Evolutionary conservation across 192 early-diverging fungal species (phyloP).

Genomic region (Jimgerdemannia flammicorona): DNA sequence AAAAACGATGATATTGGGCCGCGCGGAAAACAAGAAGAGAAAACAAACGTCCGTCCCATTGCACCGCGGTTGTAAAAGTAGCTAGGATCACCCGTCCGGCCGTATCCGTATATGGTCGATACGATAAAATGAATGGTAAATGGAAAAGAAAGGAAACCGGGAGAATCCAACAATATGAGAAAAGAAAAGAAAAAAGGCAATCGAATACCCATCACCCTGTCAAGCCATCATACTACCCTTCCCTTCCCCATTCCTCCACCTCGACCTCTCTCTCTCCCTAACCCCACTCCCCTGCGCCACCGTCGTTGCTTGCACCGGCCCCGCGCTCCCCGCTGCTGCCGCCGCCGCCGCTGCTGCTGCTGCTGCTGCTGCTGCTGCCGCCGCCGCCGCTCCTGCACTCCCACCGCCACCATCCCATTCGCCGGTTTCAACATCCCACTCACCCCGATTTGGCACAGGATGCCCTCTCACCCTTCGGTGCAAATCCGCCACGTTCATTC

Average conservation of each 20-base stretch:
- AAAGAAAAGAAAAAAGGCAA: too few relatives aligned
- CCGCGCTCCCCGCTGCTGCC: neutral
- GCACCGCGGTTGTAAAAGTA: too few relatives aligned
- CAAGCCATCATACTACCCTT: conserved; percentile 3
- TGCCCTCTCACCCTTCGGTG: conserved; percentile 3
- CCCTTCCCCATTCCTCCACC: neutral
- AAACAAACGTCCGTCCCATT: too few relatives aligned
- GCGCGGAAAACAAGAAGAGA: too few relatives aligned
- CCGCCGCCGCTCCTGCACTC: neutral
- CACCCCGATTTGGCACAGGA: neutral
- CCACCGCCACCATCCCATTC: neutral
- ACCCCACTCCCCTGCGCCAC: neutral
- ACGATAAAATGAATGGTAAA: too few relatives aligned
- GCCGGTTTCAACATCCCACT: neutral
- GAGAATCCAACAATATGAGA: too few relatives aligned
- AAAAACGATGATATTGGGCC: too few relatives aligned
- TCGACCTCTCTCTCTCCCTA: neutral
- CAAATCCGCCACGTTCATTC: neutral
- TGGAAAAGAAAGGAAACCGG: too few relatives aligned
- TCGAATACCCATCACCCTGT: neutral
- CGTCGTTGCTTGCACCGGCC: neutral
- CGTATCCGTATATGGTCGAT: too few relatives aligned
- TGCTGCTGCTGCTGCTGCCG: neutral
- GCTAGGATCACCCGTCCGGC: too few relatives aligned
- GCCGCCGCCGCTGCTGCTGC: neutral